Base-by-base conservation (phyloP, 257 asterid genomes). In the Nicotiana benthamiana region DNA sequence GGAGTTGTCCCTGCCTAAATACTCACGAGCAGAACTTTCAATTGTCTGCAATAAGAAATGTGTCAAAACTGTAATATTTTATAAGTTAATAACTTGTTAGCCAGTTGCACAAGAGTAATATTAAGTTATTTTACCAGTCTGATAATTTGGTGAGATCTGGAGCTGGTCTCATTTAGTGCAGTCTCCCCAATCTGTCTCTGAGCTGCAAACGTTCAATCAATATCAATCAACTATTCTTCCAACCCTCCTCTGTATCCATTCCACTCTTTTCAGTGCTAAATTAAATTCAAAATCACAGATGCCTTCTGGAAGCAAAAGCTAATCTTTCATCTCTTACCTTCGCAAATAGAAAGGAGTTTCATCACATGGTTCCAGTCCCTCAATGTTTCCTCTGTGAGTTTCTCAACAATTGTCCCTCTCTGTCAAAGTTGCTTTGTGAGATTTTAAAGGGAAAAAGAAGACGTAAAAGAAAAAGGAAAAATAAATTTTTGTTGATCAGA, bases 131-230 rank as follows among this genome's bases (percentile, higher is more conserved):
- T 9, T 91, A 96, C 99, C 96, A 96, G 85, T 92, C 97, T 85
- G 60, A 96, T 90, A 36, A 96, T 94, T 89, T 96, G 99, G 85
- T 96, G 99, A 85, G 99, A 96, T 87, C 99, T 90, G 64, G 99
- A 96, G 89, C 98, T 94, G 81, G 88, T 89, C 85, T 96, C 99
- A 43, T 96, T 96, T 10, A 92, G 94, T 80, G 90, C 84, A 0
- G 99, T 96, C 87, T 96, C 99, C 75, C 99, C 99, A 43, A 89
- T 93, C 87, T 91, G 99, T 83, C 99, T 89, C 83, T 96, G 98
- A 79, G 92, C 98, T 96, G 95, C 84, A 82, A 86, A 51, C 75
- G 67, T 27, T 62, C 30, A 46, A 34, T 1, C 32, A 18, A n/a
- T 12, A 68, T 34, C 77, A 72, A 24, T 72, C 60, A 72, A 22